Conservation (phyloP, 140 eudicot genomes). For the Flaveria floridana region DNA sequence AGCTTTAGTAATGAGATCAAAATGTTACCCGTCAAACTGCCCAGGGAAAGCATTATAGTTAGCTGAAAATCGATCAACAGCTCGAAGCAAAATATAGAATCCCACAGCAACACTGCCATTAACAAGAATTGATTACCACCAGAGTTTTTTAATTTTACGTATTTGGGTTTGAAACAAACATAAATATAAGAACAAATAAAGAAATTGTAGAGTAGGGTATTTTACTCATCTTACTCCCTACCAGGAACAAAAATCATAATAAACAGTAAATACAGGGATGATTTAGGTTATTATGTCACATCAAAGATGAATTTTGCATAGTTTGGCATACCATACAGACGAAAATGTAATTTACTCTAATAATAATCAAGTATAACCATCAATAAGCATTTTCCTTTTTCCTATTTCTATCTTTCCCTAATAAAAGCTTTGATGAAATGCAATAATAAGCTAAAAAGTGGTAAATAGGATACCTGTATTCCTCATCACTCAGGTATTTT, state of each 20-base stretch:
- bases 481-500: conserved; percentile 83
- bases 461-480: conserved; percentile 52
- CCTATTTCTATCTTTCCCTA: background rate
- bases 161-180: background rate
- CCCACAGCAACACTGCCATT: conserved; percentile 75
- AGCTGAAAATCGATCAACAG: conserved; percentile 81
- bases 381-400: conserved; percentile 11
- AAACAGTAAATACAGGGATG: background rate
- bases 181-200: background rate
- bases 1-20: conserved; percentile 1
- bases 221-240: background rate
- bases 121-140: background rate
- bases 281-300: conserved; percentile 9
- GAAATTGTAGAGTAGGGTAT: background rate
- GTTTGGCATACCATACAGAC: background rate
- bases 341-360: background rate
- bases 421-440: background rate
- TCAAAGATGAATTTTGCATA: background rate
- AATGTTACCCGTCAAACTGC: conserved; percentile 82
- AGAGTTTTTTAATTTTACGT: background rate
- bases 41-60: conserved; percentile 90
- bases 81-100: conserved; percentile 82
- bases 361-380: background rate
- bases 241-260: background rate
- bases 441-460: background rate